Conservation (phyloP, 2,329 filamentous ascomycete genomes). For the Cordyceps pruinosa region DNA sequence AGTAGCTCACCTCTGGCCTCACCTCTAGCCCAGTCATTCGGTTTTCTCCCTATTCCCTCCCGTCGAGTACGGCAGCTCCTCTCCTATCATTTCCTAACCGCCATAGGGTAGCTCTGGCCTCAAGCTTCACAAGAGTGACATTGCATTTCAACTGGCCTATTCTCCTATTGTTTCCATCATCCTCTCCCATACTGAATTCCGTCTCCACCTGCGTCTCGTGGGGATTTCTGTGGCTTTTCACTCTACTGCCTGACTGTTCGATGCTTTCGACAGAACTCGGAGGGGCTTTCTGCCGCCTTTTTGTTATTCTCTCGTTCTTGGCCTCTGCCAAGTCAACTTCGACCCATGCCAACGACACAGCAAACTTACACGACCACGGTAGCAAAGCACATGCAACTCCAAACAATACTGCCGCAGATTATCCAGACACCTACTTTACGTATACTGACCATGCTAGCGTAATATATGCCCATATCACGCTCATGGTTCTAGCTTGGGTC, state of each 20-base stretch:
- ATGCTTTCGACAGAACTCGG: not conserved
- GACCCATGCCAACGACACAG: constrained; percentile 13
- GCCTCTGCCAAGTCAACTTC: constrained; percentile 9
- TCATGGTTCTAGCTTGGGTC: constrained; percentile 68
- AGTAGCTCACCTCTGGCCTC: not conserved
- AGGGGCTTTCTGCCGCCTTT: not conserved
- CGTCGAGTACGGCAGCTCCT: not conserved
- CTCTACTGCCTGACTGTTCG: not conserved
- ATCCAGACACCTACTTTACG: constrained; percentile 52
- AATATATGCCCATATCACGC: constrained; percentile 62
- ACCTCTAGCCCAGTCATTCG: too few species aligned
- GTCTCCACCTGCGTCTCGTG: not conserved
- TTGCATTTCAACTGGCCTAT: too few species aligned
- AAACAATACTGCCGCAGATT: constrained; percentile 23
- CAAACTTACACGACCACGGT: constrained; percentile 12
- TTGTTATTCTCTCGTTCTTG: constrained; percentile 9
- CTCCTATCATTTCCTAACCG: too few species aligned
- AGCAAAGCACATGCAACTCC: not conserved
- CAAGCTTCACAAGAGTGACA: too few species aligned
- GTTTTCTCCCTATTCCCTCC: too few species aligned
- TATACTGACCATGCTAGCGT: constrained; percentile 44
- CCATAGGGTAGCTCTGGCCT: too few species aligned
- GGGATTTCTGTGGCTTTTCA: not conserved
- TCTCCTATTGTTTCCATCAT: not conserved
- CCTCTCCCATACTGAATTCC: not conserved